Base-by-base conservation (phyloP, 2,329 filamentous ascomycete genomes). In the Plectosphaerella plurivora region DNA sequence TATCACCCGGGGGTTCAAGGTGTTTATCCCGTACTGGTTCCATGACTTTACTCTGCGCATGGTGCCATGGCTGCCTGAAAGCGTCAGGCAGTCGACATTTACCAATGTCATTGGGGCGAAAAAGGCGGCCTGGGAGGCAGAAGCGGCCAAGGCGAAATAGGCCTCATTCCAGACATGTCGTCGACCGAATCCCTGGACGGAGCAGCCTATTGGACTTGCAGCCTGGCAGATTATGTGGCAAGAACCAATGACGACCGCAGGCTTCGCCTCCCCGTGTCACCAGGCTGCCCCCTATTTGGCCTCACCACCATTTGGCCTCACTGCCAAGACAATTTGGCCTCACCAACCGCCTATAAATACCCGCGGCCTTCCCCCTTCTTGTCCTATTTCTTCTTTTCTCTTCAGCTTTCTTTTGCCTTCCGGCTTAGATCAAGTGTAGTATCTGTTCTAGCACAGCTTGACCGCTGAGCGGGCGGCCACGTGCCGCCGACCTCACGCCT, bases 1-100 rank as follows among this genome's bases (percentile, higher is more conserved):
- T 2, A 35, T 64, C 14, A 44, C 18, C 6, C 42, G 57, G 28
- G 56, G 57, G 10, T 57, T 57, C 57, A 58, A 56, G 45, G 57
- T 60, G 10, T 47, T 65, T 24, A 52, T 48, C n/a, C 59, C 63
- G 11, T 58, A 59, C 44, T 64, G 62, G 63, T 10, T 55, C 49
- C 62, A 63, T 49, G 60, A 61, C 24, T 22, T 63, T 5, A 24
- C 48, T 46, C 18, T 5, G 1, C 37, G 49, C n/a, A 24, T 50
- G 36, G 45, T 56, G n/a, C 18, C 39, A 5, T 56, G 51, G 54
- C 33, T 56, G 14, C 33, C 45, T 33, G 54, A 56, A 46, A 41
- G 20, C 3, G 49, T 37, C 2, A 47, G 49, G 25, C 51, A 51
- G 18, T 51, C 14, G 20, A 51, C 49, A 8, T 8, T 56, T 1